Percentiles rank a stretch among this genome's conserved stretches.
phyloP scores from a whole-genome alignment of 2,329 filamentous ascomycete species.

The Cucurbitaria berberidis region DNA sequence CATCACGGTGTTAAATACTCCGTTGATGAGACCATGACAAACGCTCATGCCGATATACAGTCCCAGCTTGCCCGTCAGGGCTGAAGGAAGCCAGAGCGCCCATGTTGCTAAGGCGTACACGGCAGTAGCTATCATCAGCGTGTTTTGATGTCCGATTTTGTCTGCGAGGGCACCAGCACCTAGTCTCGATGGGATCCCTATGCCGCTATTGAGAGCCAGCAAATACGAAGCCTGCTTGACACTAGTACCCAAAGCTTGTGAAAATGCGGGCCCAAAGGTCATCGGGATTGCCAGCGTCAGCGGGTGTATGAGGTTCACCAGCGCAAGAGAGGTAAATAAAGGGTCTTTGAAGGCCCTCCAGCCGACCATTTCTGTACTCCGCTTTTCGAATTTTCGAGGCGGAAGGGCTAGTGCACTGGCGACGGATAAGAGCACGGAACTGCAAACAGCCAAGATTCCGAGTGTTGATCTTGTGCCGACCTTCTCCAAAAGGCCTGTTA shows the following conservation, averaged over 20 bases:
- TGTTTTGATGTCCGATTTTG: constrained; percentile 56
- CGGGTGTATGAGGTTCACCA: constrained; percentile 48
- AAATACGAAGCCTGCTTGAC: constrained; percentile 52
- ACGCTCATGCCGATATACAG: constrained; percentile 28
- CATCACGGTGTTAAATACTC: constrained; percentile 23
- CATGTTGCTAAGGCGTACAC: constrained; percentile 22
- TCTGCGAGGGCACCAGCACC: constrained; percentile 56
- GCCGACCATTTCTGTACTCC: constrained; percentile 48
- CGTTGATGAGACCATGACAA: constrained; percentile 25
- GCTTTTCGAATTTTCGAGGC: constrained; percentile 49
- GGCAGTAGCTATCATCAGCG: constrained; percentile 49
- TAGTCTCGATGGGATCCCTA: constrained; percentile 56
- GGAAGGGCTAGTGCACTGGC: constrained; percentile 45
- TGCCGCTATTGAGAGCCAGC: constrained; percentile 54
- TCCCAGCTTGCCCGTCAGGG: constrained; percentile 8
- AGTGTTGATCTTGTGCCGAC: constrained; percentile 56
- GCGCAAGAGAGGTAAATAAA: constrained; percentile 52
- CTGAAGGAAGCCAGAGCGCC: constrained; percentile 27
- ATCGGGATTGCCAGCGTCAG: constrained; percentile 56
- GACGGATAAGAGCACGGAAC: constrained; percentile 48
- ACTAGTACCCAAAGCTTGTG: constrained; percentile 52
- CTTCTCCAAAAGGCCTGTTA: constrained; percentile 50
- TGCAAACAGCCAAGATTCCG: constrained; percentile 48
- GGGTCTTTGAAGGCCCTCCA: constrained; percentile 48
- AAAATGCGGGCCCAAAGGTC: constrained; percentile 58